Base-by-base conservation (phyloP, 225 moss, liverwort and hornwort genomes). In the Lunularia cruciata region DNA sequence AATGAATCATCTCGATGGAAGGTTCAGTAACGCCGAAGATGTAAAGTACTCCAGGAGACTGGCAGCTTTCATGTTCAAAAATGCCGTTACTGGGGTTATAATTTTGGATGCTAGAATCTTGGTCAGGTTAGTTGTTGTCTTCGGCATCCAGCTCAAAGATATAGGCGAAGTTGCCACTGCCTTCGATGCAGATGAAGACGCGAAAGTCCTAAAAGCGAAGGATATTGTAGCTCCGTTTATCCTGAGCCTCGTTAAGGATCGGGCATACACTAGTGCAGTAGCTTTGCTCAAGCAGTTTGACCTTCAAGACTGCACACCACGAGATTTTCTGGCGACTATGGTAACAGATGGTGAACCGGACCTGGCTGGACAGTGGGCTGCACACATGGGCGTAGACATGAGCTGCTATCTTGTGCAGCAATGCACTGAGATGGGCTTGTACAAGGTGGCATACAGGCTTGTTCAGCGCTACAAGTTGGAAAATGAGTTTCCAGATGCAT, bases 301-400 rank as follows among this genome's bases (percentile, higher is more conserved):
- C 49, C 71, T 71, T 37, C 71, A 71, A 34, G 71, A 71, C 47
- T 71, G 58, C 26, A 60, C 60, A 6, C 71, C 71, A 3, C 53
- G 51, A 28, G 51, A 71, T 60, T 71, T 71, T 49, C 18, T 71
- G 53, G 47, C 48, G 16, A 71, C 71, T 32, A 71, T 71, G 71
- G 71, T 71, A 18, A 49, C 59, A 30, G 71, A 71, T 35, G 71
- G 71, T 13, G 71, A 71, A 61, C 47, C 71, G 19, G 60, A 71
- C 71, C 46, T 71, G n/a, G 71, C 71, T 48, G 71, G 60, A 16
- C 71, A 71, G n/a, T 71, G 71, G 71, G 71, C 71, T 0, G 71
- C 71, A 34, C 71, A 71, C 22, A 46, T 71, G 60, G 71, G 71
- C n/a, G 14, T 71, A 28, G 59, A 71, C 25, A 71, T 71, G 71